Conservation (phyloP, 78 protist species). For the Thecamonas trahens region DNA sequence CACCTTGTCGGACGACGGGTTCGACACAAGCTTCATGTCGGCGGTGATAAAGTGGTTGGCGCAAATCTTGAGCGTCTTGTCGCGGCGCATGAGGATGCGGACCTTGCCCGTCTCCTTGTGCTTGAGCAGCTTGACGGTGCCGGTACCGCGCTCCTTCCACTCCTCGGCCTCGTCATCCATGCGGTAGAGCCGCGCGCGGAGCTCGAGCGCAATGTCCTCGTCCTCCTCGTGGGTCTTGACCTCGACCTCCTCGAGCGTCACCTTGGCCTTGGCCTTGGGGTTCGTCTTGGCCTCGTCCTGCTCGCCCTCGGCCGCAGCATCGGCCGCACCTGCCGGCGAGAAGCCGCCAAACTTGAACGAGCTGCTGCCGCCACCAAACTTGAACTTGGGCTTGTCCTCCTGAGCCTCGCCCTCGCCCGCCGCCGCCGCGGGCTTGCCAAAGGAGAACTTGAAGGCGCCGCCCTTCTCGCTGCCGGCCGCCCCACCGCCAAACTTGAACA, state of each 20-base stretch:
- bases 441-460: too few relatives aligned
- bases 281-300: too few relatives aligned
- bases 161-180: constrained; percentile 23
- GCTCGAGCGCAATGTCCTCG: constrained; percentile 17
- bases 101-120: constrained; percentile 51
- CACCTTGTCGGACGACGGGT: constrained; percentile 45
- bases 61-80: constrained; percentile 86
- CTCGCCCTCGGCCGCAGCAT: too few relatives aligned
- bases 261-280: too few relatives aligned
- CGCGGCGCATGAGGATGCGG: constrained; percentile 89
- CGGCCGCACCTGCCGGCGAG: too few relatives aligned
- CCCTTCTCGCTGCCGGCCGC: too few relatives aligned
- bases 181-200: constrained; percentile 72
- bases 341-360: too few relatives aligned
- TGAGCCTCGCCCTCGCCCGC: too few relatives aligned
- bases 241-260: constrained; percentile 15
- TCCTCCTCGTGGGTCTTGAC: constrained; percentile 37
- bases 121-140: constrained; percentile 72
- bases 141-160: constrained; percentile 92
- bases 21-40: constrained; percentile 20
- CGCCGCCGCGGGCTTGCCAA: too few relatives aligned
- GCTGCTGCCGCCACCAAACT: too few relatives aligned
- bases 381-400: too few relatives aligned
- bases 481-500: too few relatives aligned
- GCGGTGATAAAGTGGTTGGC: constrained; percentile 56